Percentiles rank a stretch among this genome's conserved stretches.
These are phyloP conservation scores for Hanseniaspora jakobsenii DNA, from an alignment of 805 yeast genomes.

Conservation along the genomic window DNA sequence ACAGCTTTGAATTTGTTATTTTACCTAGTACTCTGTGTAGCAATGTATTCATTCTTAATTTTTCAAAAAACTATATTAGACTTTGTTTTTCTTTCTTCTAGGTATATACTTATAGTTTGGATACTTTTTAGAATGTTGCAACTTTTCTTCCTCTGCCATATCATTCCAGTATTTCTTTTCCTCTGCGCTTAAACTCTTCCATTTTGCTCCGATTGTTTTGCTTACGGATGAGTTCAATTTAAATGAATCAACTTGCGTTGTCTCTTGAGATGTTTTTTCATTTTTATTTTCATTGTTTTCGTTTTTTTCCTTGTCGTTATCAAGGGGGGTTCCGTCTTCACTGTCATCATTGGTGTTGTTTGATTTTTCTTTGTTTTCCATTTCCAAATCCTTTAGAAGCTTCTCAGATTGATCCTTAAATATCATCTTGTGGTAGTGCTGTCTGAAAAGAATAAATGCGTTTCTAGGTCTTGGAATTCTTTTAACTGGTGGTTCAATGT, in stretches of 20 bases:
- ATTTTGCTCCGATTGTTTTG: slow-evolving; percentile 42
- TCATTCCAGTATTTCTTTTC: slow-evolving; percentile 73
- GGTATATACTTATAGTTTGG: slow-evolving; percentile 84
- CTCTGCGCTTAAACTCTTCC: slow-evolving; percentile 33
- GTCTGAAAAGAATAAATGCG: slow-evolving; percentile 77
- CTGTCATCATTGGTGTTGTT: too few relatives aligned
- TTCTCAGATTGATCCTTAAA: slow-evolving; percentile 10
- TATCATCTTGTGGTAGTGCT: slow-evolving; percentile 52
- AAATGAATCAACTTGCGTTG: slow-evolving; percentile 38
- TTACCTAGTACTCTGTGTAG: neutral
- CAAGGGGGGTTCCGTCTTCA: too few relatives aligned
- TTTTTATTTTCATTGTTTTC: too few relatives aligned
- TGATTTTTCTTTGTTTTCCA: neutral
- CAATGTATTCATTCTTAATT: neutral
- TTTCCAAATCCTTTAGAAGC: neutral
- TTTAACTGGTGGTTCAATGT: slow-evolving; percentile 9
- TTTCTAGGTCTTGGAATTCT: slow-evolving; percentile 71
- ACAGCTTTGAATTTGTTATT: too few relatives aligned
- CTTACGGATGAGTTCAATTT: slow-evolving; percentile 33
- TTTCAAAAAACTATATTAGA: neutral
- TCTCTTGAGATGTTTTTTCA: too few relatives aligned
- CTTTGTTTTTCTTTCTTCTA: slow-evolving; percentile 34
- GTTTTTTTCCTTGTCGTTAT: too few relatives aligned
- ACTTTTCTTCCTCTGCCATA: slow-evolving; percentile 73
- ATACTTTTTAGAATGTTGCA: slow-evolving; percentile 66